Conservation (phyloP, 83 land plant species). For the Thuja plicata region DNA sequence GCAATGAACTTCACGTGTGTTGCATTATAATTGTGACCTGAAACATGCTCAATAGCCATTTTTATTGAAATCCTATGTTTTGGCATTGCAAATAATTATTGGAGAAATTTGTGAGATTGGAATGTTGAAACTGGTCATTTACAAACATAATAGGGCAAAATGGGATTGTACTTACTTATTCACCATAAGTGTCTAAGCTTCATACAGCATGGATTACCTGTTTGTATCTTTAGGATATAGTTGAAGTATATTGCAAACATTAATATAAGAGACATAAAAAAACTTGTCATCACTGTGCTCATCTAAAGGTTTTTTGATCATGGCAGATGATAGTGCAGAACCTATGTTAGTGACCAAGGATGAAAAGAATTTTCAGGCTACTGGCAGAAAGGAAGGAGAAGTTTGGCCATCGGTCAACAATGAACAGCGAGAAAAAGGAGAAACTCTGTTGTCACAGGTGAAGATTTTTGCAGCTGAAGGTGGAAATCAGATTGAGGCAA, state of each 20-base stretch:
- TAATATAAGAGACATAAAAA: neutral
- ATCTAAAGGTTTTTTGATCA: neutral
- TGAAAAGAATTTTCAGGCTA: neutral
- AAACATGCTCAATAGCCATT: neutral
- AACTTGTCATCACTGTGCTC: neutral
- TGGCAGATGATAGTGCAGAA: constrained; percentile 1
- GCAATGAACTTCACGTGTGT: neutral
- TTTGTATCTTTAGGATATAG: neutral
- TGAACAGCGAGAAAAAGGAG: neutral
- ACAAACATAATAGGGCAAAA: neutral
- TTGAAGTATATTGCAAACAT: neutral
- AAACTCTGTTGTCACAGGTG: neutral
- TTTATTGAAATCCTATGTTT: neutral
- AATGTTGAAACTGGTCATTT: neutral
- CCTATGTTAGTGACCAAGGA: neutral
- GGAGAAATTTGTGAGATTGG: neutral
- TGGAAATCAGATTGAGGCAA: constrained; percentile 4
- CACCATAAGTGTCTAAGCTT: neutral
- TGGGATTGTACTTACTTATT: too few species aligned
- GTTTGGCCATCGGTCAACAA: neutral
- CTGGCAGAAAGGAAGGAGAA: constrained; percentile 9
- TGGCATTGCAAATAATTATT: neutral
- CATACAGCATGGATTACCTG: neutral
- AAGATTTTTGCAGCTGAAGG: neutral
- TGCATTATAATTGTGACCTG: neutral